Evolutionary conservation across 495 filamentous ascomycete genomes (phyloP).

Genomic region (Elaphomyces granulatus): DNA sequence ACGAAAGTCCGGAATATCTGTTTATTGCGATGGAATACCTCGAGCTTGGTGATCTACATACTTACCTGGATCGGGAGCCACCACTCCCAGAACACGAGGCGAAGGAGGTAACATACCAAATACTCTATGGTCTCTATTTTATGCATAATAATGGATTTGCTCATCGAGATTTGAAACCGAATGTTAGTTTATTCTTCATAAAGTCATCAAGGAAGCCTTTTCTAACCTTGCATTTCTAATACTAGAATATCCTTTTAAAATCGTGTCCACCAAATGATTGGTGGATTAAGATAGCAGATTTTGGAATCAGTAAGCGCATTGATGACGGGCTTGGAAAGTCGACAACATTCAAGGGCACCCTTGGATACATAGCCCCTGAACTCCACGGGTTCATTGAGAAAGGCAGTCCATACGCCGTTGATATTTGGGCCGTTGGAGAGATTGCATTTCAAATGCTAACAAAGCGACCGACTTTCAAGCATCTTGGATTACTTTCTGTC

Average conservation of each 20-base stretch:
- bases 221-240: no score
- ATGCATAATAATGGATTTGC: constrained; percentile 36
- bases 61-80: constrained; percentile 8
- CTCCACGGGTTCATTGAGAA: no score
- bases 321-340: constrained; percentile 4
- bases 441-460: constrained; percentile 8
- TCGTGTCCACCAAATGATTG: constrained; percentile 12
- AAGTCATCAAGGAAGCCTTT: constrained; percentile 9
- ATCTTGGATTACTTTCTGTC: no score
- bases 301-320: constrained; percentile 17
- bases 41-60: constrained; percentile 11
- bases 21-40: constrained; percentile 29
- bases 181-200: constrained; percentile 17
- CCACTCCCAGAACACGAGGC: constrained; percentile 25
- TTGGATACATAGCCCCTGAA: constrained; percentile 11
- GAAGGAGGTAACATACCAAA: constrained; percentile 22
- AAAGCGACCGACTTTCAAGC: no score
- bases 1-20: constrained; percentile 13
- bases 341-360: no score
- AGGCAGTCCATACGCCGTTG: constrained; percentile 6
- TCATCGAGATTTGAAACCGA: constrained; percentile 38
- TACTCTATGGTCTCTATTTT: constrained; percentile 28
- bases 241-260: no score
- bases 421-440: constrained; percentile 12
- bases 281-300: constrained; percentile 24